A percentile compares a stretch with the other conserved stretches of the same genome.
Evolutionary conservation across 225 moss, liverwort and hornwort species (phyloP).

Genomic region (Sphagnum contortum): DNA sequence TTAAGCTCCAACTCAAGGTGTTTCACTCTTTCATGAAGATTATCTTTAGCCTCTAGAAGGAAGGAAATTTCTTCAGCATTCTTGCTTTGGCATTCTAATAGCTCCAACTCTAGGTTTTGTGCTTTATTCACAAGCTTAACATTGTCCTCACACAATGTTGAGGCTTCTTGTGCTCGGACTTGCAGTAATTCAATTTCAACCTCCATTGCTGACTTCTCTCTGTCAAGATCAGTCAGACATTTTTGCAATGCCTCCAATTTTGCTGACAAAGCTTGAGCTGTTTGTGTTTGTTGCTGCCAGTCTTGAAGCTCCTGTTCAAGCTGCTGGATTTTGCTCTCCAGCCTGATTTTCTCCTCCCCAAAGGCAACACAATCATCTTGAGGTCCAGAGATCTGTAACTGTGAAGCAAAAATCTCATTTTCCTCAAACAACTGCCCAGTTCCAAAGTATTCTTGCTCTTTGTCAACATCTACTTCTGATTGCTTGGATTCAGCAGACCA

Average conservation of each 20-base stretch:
- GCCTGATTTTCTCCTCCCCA: constrained; percentile 24
- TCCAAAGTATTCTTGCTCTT: constrained; percentile 43
- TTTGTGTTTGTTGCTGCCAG: constrained; percentile 4
- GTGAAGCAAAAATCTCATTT: too few relatives aligned
- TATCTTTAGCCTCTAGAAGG: constrained; percentile 25
- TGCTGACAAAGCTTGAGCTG: constrained; percentile 6
- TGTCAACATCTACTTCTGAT: constrained; percentile 35
- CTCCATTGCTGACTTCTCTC: too few relatives aligned
- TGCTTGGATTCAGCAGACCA: constrained; percentile 38
- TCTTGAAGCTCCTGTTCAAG: constrained; percentile 36
- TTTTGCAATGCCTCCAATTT: constrained; percentile 8
- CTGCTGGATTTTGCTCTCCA: constrained; percentile 19
- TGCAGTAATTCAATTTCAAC: too few relatives aligned
- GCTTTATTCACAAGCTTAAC: too few relatives aligned
- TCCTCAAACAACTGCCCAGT: background rate
- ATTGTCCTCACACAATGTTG: too few relatives aligned
- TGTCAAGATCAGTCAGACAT: too few relatives aligned
- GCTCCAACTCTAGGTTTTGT: too few relatives aligned
- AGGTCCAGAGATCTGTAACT: background rate
- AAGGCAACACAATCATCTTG: constrained; percentile 8
- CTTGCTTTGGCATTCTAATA: too few relatives aligned
- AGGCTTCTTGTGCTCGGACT: too few relatives aligned
- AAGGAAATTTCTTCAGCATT: background rate
- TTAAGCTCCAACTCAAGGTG: constrained; percentile 41
- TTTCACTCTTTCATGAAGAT: constrained; percentile 15